Conservation (phyloP, 2,329 filamentous ascomycete genomes). For the Colletotrichum salicis region DNA sequence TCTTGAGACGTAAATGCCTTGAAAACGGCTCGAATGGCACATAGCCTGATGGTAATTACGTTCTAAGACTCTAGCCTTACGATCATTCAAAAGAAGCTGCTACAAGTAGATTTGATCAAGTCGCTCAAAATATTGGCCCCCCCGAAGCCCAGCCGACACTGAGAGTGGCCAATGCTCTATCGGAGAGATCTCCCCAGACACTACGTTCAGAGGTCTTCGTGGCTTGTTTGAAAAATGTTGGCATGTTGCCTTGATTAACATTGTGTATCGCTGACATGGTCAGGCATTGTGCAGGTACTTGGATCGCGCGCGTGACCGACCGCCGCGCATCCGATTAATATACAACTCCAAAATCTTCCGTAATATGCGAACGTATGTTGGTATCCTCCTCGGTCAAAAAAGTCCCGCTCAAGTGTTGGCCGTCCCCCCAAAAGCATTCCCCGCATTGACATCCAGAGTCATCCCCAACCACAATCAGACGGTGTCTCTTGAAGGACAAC, state of each 20-base stretch:
- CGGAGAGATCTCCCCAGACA: neutral
- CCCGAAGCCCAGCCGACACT: no score
- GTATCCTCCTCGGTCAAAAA: neutral
- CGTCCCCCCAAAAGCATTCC: neutral
- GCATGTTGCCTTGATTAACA: neutral
- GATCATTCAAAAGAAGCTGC: no score
- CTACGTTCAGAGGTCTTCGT: neutral
- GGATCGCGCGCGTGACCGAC: neutral
- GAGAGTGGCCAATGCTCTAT: no score
- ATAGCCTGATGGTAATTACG: no score
- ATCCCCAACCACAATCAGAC: neutral
- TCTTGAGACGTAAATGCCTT: no score
- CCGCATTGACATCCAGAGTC: neutral
- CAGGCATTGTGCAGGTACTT: neutral
- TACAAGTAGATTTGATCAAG: no score
- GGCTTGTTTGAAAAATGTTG: neutral
- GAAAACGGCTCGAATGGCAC: no score
- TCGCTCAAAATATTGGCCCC: no score
- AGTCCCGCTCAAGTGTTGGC: neutral
- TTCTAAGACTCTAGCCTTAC: no score
- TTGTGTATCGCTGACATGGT: neutral
- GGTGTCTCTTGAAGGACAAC: neutral
- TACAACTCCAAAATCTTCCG: neutral
- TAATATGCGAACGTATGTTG: neutral
- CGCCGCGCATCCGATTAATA: neutral